Conservation (phyloP, 192 early-diverging fungal genomes). For the Entophlyctis helioformis region DNA sequence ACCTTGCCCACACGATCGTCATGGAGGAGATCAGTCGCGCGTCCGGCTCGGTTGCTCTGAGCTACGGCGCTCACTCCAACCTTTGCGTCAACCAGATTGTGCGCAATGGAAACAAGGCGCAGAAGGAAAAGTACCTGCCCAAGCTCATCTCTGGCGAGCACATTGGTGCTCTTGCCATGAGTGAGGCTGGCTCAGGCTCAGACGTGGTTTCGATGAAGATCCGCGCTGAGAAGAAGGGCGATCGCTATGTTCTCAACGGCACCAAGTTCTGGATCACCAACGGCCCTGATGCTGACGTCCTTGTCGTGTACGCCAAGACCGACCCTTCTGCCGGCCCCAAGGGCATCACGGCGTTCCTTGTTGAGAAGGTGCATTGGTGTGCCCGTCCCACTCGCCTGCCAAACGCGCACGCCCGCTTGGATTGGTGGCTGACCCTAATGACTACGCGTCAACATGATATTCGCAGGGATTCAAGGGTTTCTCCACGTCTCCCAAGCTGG, state of each 20-base stretch:
- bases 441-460: too few species aligned
- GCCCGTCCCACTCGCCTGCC: not conserved
- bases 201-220: slow-evolving; percentile 90
- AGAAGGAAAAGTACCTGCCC: slow-evolving; percentile 85
- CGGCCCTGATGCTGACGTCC: slow-evolving; percentile 73
- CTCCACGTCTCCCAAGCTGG: slow-evolving; percentile 72
- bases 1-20: slow-evolving; percentile 76
- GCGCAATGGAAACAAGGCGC: slow-evolving; percentile 73
- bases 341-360: slow-evolving; percentile 89
- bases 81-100: slow-evolving; percentile 94
- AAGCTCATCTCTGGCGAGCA: slow-evolving; percentile 77
- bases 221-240: slow-evolving; percentile 66
- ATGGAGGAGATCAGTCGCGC: slow-evolving; percentile 91
- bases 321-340: slow-evolving; percentile 61
- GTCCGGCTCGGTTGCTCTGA: slow-evolving; percentile 79
- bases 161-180: slow-evolving; percentile 91
- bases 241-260: slow-evolving; percentile 71
- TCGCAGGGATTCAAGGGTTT: slow-evolving; percentile 66
- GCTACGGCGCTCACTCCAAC: slow-evolving; percentile 96
- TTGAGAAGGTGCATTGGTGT: slow-evolving; percentile 55
- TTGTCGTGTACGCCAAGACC: slow-evolving; percentile 92
- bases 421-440: slow-evolving; percentile 1
- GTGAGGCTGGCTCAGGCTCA: slow-evolving; percentile 76
- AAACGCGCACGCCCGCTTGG: too few species aligned
- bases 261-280: slow-evolving; percentile 98